Evolutionary conservation across 2,329 filamentous ascomycete species (phyloP), one percentile per base, ranked within the genome.

Genomic region (Fusarium floridanum): DNA sequence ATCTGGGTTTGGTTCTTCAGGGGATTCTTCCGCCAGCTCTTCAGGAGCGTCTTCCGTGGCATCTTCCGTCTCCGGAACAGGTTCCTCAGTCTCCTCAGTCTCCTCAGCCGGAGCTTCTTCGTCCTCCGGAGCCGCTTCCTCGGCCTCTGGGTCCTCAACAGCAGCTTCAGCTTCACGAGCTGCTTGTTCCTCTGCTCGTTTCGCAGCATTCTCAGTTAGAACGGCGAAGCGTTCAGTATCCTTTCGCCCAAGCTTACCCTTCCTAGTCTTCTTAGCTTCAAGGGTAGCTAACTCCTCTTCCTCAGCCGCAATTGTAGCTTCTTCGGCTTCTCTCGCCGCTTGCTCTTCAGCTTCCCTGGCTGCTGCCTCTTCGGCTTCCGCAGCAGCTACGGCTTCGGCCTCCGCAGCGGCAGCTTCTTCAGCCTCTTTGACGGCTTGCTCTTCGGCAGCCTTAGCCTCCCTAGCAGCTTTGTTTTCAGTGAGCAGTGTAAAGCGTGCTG

Each of bases 251-350:
- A 78, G 32, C 41, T 78, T 78, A 41, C 76, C 77, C 72, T 85
- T 84, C 76, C 84, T 87, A 37, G 67, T 61, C 50, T 80, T 80
- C 70, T 80, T 80, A 4, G 82, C 84, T 65, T 83, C 80, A 43
- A 82, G 81, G 8, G 81, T 80, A 24, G 82, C 83, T n/a, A 84
- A 83, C 73, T 87, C 83, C 9, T 82, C 84, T 69, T 86, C 83
- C 34, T 72, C 77, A 9, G 56, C 67, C 3, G 70, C 73, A 36
- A 78, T 71, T 20, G 61, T 56, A 50, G 66, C 73, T 41, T 77
- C 75, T n/a, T 64, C 70, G 20, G 71, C 74, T 36, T 74, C 74
- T 37, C 67, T 70, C 22, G 76, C 76, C 29, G 77, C 80, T 16
- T 74, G 77, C 20, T 77, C 76, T 32, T 72, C 63, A 11, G 72